Conservation (phyloP, 768 basidiomycete species). For the Suillus paluster region DNA sequence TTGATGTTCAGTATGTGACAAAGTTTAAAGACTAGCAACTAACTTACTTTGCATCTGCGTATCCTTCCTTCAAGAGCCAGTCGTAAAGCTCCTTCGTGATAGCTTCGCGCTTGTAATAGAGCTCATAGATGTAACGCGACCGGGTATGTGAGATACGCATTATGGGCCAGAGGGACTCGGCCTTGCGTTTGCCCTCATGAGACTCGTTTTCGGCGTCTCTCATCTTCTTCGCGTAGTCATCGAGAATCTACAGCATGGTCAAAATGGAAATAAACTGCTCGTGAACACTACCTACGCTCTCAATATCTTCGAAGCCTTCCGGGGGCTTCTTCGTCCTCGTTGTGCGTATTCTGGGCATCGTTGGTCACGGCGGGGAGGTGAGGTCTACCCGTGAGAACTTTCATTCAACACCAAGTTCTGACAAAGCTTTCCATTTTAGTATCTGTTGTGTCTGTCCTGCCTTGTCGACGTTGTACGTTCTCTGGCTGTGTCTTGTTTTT, state of each 20-base stretch:
- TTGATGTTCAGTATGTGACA: slow-evolving; percentile 13
- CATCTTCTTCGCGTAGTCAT: slow-evolving; percentile 99
- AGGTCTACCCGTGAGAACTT: slow-evolving; percentile 22
- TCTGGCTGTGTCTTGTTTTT: slow-evolving; percentile 10
- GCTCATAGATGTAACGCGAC: slow-evolving; percentile 95
- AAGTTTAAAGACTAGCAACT: neutral
- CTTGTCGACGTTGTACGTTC: slow-evolving; percentile 6
- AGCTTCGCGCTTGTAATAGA: slow-evolving; percentile 98
- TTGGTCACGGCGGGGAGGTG: slow-evolving; percentile 22
- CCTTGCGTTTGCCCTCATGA: slow-evolving; percentile 97
- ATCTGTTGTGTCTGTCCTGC: slow-evolving; percentile 7
- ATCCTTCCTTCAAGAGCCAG: slow-evolving; percentile 96
- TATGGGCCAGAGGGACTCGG: slow-evolving; percentile 94
- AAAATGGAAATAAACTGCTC: slow-evolving; percentile 5
- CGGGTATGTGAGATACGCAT: slow-evolving; percentile 98
- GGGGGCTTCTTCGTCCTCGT: slow-evolving; percentile 92
- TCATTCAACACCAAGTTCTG: slow-evolving; percentile 11
- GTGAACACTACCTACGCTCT: slow-evolving; percentile 52
- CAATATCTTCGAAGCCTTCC: slow-evolving; percentile 95
- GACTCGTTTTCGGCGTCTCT: slow-evolving; percentile 98
- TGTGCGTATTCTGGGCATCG: slow-evolving; percentile 94
- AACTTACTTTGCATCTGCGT: slow-evolving; percentile 93
- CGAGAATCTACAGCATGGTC: slow-evolving; percentile 69
- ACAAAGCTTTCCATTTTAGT: slow-evolving; percentile 17
- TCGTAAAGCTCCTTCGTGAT: slow-evolving; percentile 93